phyloP scores from a whole-genome alignment of 371 early-diverging fungal genomes.

The Mortierella polycephala region DNA sequence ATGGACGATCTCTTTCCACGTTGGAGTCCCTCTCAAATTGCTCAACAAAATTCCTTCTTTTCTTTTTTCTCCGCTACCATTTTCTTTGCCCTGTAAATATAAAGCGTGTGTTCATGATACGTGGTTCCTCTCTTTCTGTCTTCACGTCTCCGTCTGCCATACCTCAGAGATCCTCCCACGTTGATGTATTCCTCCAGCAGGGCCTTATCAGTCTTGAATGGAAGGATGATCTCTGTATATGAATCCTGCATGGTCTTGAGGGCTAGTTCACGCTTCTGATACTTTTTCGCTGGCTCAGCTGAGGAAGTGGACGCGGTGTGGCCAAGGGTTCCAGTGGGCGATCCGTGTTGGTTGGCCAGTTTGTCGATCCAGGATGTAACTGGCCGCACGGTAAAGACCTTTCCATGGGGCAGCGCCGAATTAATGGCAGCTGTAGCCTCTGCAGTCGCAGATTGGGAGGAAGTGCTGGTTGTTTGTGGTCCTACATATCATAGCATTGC shows the following conservation, averaged over 20 bases:
- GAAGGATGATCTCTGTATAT: slow-evolving; percentile 82
- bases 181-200: slow-evolving; percentile 87
- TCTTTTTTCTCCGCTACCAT: too few relatives aligned
- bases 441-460: slow-evolving; percentile 8
- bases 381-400: slow-evolving; percentile 60
- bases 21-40: too few relatives aligned
- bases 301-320: slow-evolving; percentile 20
- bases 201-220: slow-evolving; percentile 79
- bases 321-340: slow-evolving; percentile 29
- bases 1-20: too few relatives aligned
- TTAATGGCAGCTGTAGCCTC: slow-evolving; percentile 11
- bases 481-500: not conserved
- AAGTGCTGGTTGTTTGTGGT: not conserved
- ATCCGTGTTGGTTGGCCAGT: slow-evolving; percentile 35
- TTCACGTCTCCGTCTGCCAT: slow-evolving; percentile 3
- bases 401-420: slow-evolving; percentile 42
- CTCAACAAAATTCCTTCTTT: too few relatives aligned
- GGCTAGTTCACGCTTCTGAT: slow-evolving; percentile 56
- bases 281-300: slow-evolving; percentile 18
- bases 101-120: not conserved
- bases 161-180: slow-evolving; percentile 66
- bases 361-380: slow-evolving; percentile 60
- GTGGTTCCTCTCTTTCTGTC: not conserved
- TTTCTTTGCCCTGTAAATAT: too few relatives aligned
- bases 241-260: slow-evolving; percentile 80